Conservation (phyloP, 2,329 filamentous ascomycete genomes). For the Acrocalymma vagum region DNA sequence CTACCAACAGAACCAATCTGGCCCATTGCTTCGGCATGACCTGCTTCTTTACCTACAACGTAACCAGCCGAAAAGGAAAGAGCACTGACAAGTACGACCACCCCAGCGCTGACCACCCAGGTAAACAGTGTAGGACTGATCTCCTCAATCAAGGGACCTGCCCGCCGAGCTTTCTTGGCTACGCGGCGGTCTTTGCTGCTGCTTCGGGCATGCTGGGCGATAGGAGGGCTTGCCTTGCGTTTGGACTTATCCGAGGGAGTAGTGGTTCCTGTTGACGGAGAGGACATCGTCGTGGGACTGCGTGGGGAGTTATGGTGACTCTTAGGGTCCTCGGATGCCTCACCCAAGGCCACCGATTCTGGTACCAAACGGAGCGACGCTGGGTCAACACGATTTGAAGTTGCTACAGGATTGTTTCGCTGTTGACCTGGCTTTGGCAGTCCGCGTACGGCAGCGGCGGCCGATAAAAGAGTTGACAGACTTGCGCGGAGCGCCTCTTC, state of each 20-base stretch:
- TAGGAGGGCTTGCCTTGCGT: slow-evolving; percentile 51
- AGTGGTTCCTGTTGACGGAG: slow-evolving; percentile 34
- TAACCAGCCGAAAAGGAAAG: slow-evolving; percentile 73
- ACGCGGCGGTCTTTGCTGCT: slow-evolving; percentile 55
- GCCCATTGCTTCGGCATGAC: slow-evolving; percentile 58
- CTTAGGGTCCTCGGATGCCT: slow-evolving; percentile 39
- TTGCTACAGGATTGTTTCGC: slow-evolving; percentile 40
- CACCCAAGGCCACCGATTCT: slow-evolving; percentile 65
- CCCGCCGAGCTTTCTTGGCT: slow-evolving; percentile 53
- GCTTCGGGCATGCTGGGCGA: slow-evolving; percentile 44
- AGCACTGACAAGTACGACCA: slow-evolving; percentile 70
- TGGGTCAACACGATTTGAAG: slow-evolving; percentile 56
- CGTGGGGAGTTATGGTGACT: slow-evolving; percentile 31
- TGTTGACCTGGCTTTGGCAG: slow-evolving; percentile 69
- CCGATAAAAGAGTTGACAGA: slow-evolving; percentile 94
- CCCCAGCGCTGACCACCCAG: slow-evolving; percentile 71
- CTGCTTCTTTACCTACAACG: slow-evolving; percentile 67
- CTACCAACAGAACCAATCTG: slow-evolving; percentile 36
- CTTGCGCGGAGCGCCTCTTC: slow-evolving; percentile 92
- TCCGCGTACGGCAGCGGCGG: slow-evolving; percentile 86
- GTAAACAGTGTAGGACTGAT: slow-evolving; percentile 69
- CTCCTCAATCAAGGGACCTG: slow-evolving; percentile 44
- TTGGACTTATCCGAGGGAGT: slow-evolving; percentile 51
- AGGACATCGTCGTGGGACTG: slow-evolving; percentile 28
- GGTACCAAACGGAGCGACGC: slow-evolving; percentile 66